Conservation (phyloP, 306 rosid genomes). For the Herpetospermum pedunculosum region DNA sequence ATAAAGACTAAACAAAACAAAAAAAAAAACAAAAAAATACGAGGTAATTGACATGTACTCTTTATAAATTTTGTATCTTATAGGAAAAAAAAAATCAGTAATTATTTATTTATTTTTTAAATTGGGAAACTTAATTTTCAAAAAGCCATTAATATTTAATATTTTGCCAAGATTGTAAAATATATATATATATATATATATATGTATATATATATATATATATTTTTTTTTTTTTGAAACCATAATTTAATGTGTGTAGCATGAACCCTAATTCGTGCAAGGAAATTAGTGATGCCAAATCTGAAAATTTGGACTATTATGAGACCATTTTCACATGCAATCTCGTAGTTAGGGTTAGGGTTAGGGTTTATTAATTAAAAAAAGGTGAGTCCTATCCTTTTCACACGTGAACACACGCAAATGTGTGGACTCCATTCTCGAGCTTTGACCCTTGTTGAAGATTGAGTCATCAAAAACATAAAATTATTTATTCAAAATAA, state of each 20-base stretch:
- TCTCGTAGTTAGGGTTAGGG: neutral
- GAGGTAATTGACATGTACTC: no score
- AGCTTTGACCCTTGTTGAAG: constrained; percentile 6
- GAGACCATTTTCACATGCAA: constrained; percentile 2
- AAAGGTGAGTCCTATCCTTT: neutral
- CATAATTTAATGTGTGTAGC: neutral
- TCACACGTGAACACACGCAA: neutral
- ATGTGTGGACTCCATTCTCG: constrained; percentile 4
- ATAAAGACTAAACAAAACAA: no score
- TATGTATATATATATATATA: no score
- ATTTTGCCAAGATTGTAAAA: no score
- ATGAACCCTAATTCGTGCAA: neutral
- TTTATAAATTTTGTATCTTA: no score
- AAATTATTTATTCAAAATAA: neutral
- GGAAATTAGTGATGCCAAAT: constrained; percentile 3
- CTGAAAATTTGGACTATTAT: neutral
- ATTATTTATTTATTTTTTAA: no score
- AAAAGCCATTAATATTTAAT: no score
- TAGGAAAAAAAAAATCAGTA: no score
- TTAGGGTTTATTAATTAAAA: neutral
- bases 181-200: no score
- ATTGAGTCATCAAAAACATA: constrained; percentile 1
- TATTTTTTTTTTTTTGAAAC: no score
- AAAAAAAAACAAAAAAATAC: no score
- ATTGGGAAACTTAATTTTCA: no score